Base-by-base conservation (phyloP, 805 yeast genomes). In the Teunomyces lycoperdinae region DNA sequence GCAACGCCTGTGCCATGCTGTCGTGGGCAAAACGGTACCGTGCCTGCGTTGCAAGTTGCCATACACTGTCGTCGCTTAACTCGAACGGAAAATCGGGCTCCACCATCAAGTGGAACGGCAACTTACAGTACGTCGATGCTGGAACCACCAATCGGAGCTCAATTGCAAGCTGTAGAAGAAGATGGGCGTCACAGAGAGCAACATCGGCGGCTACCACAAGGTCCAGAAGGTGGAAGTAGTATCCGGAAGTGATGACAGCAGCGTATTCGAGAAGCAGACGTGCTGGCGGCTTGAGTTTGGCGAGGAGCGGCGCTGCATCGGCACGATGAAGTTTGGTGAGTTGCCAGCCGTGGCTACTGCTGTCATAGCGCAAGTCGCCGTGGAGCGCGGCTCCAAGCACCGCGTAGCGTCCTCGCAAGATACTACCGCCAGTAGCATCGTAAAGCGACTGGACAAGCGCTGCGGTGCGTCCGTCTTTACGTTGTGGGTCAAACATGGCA, bases 1-100 rank as follows among this genome's bases (percentile, higher is more conserved):
- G 44, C 8, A 77, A 55, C 26, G 60, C 61, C 4, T 59, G 59
- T 40, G 68, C 73, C 5, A 73, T 59, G 2, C 67, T 47, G 35
- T 74, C 78, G 57, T 78, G 83, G 44, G 57, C 56, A 42, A 79
- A 72, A 9, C 64, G 50, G 48, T 66, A 77, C 7, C 64, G 52
- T 7, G 78, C 58, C 17, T 67, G 58, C 1, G 63, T 56, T 0
- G 79, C 59, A 20, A 78, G 52, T 6, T 64, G 65, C 54, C 67
- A 61, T 5, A 73, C 60, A 24, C 63, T 61, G 1, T 58, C 44
- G 4, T 67, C 65, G 9, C 61, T 48, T 10, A 73, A 43, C 9
- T 64, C 68, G 32, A 64, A 59, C 1, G 71, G 65, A 35, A 58
- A 62, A 3, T 52, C 54, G 6, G 57, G 56, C 7, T 61, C 50